These are phyloP conservation scores for Alternaria panax DNA, from an alignment of 2,329 filamentous ascomycete genomes.

Conservation along the genomic window DNA sequence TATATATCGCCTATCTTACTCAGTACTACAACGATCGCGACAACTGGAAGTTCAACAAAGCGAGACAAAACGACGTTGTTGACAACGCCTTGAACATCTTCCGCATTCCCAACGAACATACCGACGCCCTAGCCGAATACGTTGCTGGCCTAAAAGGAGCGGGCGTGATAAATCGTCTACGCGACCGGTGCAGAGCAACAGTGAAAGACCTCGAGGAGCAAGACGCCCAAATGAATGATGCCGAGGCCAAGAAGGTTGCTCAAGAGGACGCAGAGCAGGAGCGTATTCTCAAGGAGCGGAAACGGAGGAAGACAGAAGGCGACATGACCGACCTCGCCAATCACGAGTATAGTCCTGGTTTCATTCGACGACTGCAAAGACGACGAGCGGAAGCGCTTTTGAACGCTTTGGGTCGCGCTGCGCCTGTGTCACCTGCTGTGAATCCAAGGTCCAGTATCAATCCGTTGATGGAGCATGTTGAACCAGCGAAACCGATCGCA, in stretches of 20 bases:
- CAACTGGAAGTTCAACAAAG: slow-evolving; percentile 96
- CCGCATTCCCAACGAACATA: slow-evolving; percentile 73
- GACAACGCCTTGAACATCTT: slow-evolving; percentile 80
- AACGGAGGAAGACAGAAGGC: slow-evolving; percentile 40
- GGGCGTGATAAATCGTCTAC: slow-evolving; percentile 70
- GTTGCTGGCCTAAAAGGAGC: slow-evolving; percentile 79
- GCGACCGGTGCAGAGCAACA: slow-evolving; percentile 69
- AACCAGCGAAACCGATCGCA: slow-evolving; percentile 23
- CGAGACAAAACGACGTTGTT: slow-evolving; percentile 82
- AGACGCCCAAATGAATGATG: slow-evolving; percentile 47
- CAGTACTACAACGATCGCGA: slow-evolving; percentile 75
- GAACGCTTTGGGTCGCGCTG: slow-evolving; percentile 36
- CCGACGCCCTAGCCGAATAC: slow-evolving; percentile 76
- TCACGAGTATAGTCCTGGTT: slow-evolving; percentile 38
- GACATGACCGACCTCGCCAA: slow-evolving; percentile 36
- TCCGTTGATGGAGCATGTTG: slow-evolving; percentile 23
- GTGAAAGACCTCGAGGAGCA: slow-evolving; percentile 60
- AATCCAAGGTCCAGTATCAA: slow-evolving; percentile 24
- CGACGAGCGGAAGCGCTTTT: slow-evolving; percentile 44
- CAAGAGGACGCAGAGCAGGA: slow-evolving; percentile 48
- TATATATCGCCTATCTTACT: slow-evolving; percentile 77
- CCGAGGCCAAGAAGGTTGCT: slow-evolving; percentile 44
- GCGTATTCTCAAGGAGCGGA: slow-evolving; percentile 42
- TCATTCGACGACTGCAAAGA: slow-evolving; percentile 46
- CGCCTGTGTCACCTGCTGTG: slow-evolving; percentile 27